Conservation (phyloP, 768 basidiomycete genomes). For the Mycena rosella region DNA sequence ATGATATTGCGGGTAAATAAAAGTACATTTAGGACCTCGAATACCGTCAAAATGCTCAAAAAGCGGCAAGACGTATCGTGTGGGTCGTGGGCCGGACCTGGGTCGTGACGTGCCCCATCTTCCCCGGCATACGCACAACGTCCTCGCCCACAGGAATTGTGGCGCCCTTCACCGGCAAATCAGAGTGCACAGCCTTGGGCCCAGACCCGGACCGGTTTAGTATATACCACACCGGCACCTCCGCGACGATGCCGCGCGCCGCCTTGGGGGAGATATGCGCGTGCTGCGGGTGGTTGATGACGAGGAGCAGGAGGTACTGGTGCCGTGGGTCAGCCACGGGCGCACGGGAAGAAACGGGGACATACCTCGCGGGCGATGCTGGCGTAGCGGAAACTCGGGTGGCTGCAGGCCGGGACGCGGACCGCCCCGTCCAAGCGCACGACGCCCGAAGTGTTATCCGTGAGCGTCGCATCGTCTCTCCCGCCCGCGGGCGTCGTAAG, state of each 20-base stretch:
- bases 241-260: slow-evolving; percentile 18
- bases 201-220: slow-evolving; percentile 22
- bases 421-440: slow-evolving; percentile 35
- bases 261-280: slow-evolving; percentile 30
- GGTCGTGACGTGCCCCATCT: slow-evolving; percentile 14
- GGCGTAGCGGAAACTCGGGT: slow-evolving; percentile 32
- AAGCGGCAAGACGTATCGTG: slow-evolving; percentile 15
- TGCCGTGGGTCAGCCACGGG: background rate
- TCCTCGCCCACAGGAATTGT: slow-evolving; percentile 4
- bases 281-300: slow-evolving; percentile 35
- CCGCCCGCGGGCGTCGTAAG: slow-evolving; percentile 6
- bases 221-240: slow-evolving; percentile 34
- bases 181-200: background rate
- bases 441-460: slow-evolving; percentile 11
- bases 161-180: slow-evolving; percentile 21
- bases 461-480: slow-evolving; percentile 13
- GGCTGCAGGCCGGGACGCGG: slow-evolving; percentile 30
- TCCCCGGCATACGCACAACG: slow-evolving; percentile 11
- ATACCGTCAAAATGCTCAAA: too few relatives aligned
- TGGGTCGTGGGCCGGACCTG: slow-evolving; percentile 25
- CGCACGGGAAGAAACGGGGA: background rate
- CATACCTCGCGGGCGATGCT: slow-evolving; percentile 31
- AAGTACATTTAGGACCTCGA: too few relatives aligned
- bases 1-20: too few relatives aligned
- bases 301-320: slow-evolving; percentile 29